phyloP scores from a whole-genome alignment of 257 asterid species.

The Solanum piurae region DNA sequence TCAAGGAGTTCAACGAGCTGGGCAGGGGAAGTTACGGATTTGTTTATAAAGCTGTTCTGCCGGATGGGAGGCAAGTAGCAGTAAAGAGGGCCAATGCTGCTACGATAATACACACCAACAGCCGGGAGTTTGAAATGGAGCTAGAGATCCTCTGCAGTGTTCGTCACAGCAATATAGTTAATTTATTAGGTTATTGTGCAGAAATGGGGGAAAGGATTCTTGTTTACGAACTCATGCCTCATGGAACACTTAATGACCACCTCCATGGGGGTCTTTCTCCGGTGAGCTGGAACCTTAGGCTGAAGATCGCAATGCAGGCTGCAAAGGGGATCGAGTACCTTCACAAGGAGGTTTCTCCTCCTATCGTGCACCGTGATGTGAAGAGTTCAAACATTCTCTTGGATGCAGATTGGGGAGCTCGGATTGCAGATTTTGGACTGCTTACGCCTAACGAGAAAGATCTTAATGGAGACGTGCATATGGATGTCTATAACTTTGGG shows the following conservation, averaged over 20 bases:
- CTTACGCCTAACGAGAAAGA: slow-evolving; percentile 50
- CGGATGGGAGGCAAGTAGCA: slow-evolving; percentile 88
- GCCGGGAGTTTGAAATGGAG: slow-evolving; percentile 75
- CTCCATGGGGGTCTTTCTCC: slow-evolving; percentile 83
- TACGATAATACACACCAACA: slow-evolving; percentile 74
- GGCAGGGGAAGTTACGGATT: slow-evolving; percentile 92
- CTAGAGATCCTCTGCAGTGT: slow-evolving; percentile 76
- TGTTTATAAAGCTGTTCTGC: slow-evolving; percentile 71
- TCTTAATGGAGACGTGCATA: slow-evolving; percentile 30
- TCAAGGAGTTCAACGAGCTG: slow-evolving; percentile 92
- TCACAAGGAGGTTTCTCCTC: slow-evolving; percentile 67
- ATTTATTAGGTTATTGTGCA: slow-evolving; percentile 78
- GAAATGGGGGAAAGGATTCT: slow-evolving; percentile 96
- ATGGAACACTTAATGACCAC: slow-evolving; percentile 90
- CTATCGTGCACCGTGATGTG: slow-evolving; percentile 70
- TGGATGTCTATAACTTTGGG: slow-evolving; percentile 73
- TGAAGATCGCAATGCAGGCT: slow-evolving; percentile 73
- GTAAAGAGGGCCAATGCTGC: slow-evolving; percentile 97
- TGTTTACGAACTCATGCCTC: slow-evolving; percentile 84
- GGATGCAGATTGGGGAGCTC: slow-evolving; percentile 74
- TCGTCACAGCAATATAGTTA: slow-evolving; percentile 68
- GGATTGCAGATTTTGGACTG: slow-evolving; percentile 66
- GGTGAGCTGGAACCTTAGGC: slow-evolving; percentile 59
- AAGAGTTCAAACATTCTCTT: slow-evolving; percentile 84
- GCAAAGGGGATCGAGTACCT: slow-evolving; percentile 80